Base-by-base conservation (phyloP, 805 yeast species). In the Schizosaccharomyces osmophilus region DNA sequence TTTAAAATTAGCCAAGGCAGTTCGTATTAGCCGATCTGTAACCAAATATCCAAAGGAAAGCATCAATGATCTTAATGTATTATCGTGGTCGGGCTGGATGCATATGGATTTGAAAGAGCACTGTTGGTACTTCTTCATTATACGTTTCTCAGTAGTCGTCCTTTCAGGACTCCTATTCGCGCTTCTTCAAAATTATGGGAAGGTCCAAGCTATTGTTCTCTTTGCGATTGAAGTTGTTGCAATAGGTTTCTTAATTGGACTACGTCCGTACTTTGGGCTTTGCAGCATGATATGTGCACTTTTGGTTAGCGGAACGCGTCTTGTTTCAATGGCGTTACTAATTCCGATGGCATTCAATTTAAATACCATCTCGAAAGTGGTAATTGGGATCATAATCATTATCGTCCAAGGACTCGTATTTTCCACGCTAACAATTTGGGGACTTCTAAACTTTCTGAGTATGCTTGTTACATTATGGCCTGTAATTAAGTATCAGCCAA, bases 61-160 rank as follows among this genome's bases (percentile, higher is more conserved):
- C 19, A 69, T 67, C 58, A 62, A 61, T 22, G 67, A 71, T 63
- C 65, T 69, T 59, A 70, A 72, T 3, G 69, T 70, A 71, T 63
- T 68, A 39, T 62, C 65, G 2, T 64, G 65, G 58, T 71, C 69
- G 60, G 73, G 73, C 4, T 67, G 70, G 17, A 68, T 71, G 58
- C 70, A 71, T 62, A 70, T 69, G 62, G 70, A 69, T 63, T 70
- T 68, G 63, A 65, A 66, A 60, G 65, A 68, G 43, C 61, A 63
- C 51, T 68, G 63, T 62, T 71, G 73, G 73, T 71, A 72, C 72
- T 67, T 68, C 54, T 70, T 71, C 59, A 63, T 71, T 5, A 63
- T 66, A 8, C 55, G 64, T 9, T 43, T 68, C 24, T 51, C 59
- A 13, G 68, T 67, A 1, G 62, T 69, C 8, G 66, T 70, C 62